Evolutionary conservation across 1,139 yeast species (phyloP).

Genomic region (Yamadazyma mexicana): DNA sequence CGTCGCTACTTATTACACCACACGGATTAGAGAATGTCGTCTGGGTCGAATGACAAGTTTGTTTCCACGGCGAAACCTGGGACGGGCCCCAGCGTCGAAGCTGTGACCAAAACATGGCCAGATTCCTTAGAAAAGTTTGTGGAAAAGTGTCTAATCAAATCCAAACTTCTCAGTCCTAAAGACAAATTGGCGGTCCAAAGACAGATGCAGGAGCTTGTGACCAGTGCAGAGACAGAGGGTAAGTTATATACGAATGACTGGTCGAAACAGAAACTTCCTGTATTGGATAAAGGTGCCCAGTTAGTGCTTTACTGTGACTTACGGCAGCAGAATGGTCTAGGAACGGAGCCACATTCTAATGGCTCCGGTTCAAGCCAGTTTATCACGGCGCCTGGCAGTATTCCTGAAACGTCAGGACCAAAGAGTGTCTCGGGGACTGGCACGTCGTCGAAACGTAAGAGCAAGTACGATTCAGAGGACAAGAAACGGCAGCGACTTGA

Average conservation of each 20-base stretch:
- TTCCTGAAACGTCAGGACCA: too few relatives aligned
- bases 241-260: conserved; percentile 60
- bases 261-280: conserved; percentile 56
- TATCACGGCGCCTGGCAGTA: too few relatives aligned
- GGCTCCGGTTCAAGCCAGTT: background rate
- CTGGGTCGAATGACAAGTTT: background rate
- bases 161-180: conserved; percentile 20
- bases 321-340: too few relatives aligned
- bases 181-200: conserved; percentile 25
- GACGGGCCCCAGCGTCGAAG: background rate
- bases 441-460: background rate
- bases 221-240: conserved; percentile 45
- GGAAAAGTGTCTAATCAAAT: conserved; percentile 22
- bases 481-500: conserved; percentile 48
- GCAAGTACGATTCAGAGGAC: conserved; percentile 29
- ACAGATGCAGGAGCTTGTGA: conserved; percentile 30
- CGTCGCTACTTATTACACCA: too few relatives aligned
- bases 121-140: conserved; percentile 33
- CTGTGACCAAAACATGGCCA: conserved; percentile 28
- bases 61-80: background rate
- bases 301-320: conserved; percentile 5
- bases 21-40: background rate
- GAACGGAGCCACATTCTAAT: too few relatives aligned
- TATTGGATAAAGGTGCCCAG: conserved; percentile 30
- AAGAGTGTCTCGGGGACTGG: too few relatives aligned